These are phyloP conservation scores for Agrocybe chaxingu DNA, from an alignment of 768 basidiomycete genomes.

Conservation along the genomic window DNA sequence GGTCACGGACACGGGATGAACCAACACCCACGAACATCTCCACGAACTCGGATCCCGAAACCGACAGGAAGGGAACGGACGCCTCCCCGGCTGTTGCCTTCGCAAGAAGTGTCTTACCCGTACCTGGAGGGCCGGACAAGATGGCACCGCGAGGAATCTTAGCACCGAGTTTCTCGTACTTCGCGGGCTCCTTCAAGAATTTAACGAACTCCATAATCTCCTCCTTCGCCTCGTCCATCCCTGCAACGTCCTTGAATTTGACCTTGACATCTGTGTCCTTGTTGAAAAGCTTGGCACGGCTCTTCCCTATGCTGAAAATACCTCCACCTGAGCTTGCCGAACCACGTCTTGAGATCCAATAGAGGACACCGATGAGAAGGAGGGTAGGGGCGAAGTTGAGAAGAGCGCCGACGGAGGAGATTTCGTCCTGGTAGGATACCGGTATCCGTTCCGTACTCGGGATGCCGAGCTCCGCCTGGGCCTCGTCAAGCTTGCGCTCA, in stretches of 20 bases:
- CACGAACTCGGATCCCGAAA: conserved; percentile 98
- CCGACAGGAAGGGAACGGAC: conserved; percentile 95
- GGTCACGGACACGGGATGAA: conserved; percentile 93
- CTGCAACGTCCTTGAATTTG: conserved; percentile 95
- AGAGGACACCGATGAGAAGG: conserved; percentile 84
- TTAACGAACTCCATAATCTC: conserved; percentile 99
- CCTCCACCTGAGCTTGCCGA: conserved; percentile 72
- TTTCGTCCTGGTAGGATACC: conserved; percentile 95
- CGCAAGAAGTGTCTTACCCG: conserved; percentile 96
- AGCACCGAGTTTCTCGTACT: conserved; percentile 94
- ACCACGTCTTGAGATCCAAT: conserved; percentile 81
- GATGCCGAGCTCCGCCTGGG: conserved; percentile 89
- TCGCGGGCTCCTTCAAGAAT: conserved; percentile 92
- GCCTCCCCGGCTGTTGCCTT: conserved; percentile 99
- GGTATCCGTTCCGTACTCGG: conserved; percentile 92
- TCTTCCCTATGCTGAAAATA: conserved; percentile 97
- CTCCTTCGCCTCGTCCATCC: conserved; percentile 99
- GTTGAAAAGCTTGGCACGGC: conserved; percentile 92
- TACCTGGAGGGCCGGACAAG: conserved; percentile 94
- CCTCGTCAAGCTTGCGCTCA: conserved; percentile 91
- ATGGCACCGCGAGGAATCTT: conserved; percentile 97
- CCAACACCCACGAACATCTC: conserved; percentile 99
- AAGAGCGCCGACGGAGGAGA: conserved; percentile 75
- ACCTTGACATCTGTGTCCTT: conserved; percentile 92
- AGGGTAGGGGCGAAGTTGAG: conserved; percentile 95